Conservation (phyloP, 2,329 filamentous ascomycete genomes). For the Diaporthe citriasiana region DNA sequence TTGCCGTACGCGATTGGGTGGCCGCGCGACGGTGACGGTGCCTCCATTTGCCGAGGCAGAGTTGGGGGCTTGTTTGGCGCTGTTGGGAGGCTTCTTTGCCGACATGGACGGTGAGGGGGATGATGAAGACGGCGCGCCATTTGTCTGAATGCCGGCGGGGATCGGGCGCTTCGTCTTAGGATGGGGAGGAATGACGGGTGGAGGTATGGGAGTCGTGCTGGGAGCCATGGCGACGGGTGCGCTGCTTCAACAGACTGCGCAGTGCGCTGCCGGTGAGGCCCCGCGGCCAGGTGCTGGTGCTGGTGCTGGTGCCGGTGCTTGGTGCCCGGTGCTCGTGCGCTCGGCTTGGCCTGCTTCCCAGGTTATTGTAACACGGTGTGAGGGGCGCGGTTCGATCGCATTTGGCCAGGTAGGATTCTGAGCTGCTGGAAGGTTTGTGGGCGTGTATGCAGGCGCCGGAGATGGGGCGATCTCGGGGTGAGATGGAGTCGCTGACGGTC, state of each 20-base stretch:
- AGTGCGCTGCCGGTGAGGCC: constrained; percentile 34
- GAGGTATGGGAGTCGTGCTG: constrained; percentile 63
- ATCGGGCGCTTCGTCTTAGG: constrained; percentile 78
- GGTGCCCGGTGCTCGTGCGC: constrained; percentile 19
- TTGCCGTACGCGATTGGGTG: constrained; percentile 70
- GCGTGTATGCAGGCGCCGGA: constrained; percentile 9
- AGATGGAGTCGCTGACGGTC: constrained; percentile 33
- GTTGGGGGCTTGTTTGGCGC: constrained; percentile 65
- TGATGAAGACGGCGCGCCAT: constrained; percentile 70
- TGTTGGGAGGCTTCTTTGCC: constrained; percentile 64
- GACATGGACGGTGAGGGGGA: constrained; percentile 72
- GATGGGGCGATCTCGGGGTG: not conserved
- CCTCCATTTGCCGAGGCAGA: constrained; percentile 58
- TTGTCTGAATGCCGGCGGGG: constrained; percentile 76
- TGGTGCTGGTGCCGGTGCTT: constrained; percentile 1
- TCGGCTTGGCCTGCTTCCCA: constrained; percentile 22
- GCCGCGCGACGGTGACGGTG: constrained; percentile 63
- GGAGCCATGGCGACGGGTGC: constrained; percentile 63
- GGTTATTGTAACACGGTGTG: constrained; percentile 38
- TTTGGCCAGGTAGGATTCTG: constrained; percentile 36
- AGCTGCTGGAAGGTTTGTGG: constrained; percentile 52
- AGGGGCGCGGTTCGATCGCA: constrained; percentile 39
- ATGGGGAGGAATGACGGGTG: constrained; percentile 55
- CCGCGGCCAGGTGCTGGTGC: constrained; percentile 51
- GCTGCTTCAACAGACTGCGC: constrained; percentile 31